Evolutionary conservation across 495 filamentous ascomycete genomes (phyloP), one percentile per base, ranked within the genome.

Genomic region (Cryomyces antarcticus): DNA sequence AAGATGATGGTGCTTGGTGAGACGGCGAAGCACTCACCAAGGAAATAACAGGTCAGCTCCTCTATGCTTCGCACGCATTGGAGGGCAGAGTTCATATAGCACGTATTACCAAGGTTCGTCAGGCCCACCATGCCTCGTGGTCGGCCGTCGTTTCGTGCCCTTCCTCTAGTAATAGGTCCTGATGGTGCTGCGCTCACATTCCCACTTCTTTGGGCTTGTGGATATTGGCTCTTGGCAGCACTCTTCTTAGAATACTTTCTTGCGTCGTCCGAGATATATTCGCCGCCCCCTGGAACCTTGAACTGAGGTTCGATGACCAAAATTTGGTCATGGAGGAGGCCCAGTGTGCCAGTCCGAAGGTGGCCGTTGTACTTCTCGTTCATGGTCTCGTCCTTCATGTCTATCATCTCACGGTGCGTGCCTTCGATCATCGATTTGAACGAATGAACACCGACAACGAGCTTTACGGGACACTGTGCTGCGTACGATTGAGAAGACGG

Each of bases 31-130:
- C 9, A n/a, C 70, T 59, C 56, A 72, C 73, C 58, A 13, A 95
- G 61, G 58, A 96, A 96, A 59, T 94, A 97, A 46, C 78, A 72
- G 5, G 82, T 83, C 52, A 97, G 64, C 59, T 97, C 89, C 47
- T 92, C 82, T 3, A 93, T 81, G 48, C 79, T 87, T 31, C 86
- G 73, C 34, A 97, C 68, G 55, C 89, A 96, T 56, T 97, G 89
- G 41, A 95, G 61, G 17, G 92, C 89, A 11, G 89, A 93, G 60
- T 95, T 95, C 84, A 95, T 94, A 59, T 96, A 97, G 61, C 89
- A 97, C 0, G 89, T 95, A 51, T 97, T 97, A 12, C 89, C 89
- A 28, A 96, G 61, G 52, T 97, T 97, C 42, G 71, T 75, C 38
- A 97, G 62, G 29, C 89, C 89, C 37, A 84, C 80, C 28, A 70